Evolutionary conservation across 176 grass and related monocot genomes (phyloP), one percentile per base, ranked within the genome.

Genomic region (Avena sativa): DNA sequence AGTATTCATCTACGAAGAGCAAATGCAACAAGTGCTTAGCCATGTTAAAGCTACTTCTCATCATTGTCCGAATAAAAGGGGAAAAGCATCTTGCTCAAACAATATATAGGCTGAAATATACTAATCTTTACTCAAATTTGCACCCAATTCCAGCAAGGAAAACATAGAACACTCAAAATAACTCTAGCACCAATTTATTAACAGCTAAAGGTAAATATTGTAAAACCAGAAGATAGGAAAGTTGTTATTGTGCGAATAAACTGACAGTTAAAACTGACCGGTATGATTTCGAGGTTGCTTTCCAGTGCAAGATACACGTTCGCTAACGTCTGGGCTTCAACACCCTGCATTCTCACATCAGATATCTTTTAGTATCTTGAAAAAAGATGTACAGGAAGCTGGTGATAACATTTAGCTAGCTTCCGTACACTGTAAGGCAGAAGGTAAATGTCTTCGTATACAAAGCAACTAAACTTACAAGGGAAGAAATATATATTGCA

Each of bases 251-350:
- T 79, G 49, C 26, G 11, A 49, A 12, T 25, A 52, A 78, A 60
- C 23, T 56, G 58, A 48, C 71, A 79, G 68, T 61, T 68, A 28
- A 64, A 83, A 79, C 93, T 94, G 66, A 98, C 93, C 86, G 93
- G 93, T 84, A 98, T 94, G 84, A 98, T 95, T 91, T 94, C 96
- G 49, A 98, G 96, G 78, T 95, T 85, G 80, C 93, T 95, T 87
- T 95, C 96, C 79, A 98, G 79, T 75, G 96, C 96, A 91, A 98
- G 85, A 85, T 98, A 98, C 58, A 98, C 93, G 91, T 98, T 98
- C 15, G 96, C 96, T 61, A 98, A 85, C 47, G 93, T 98, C 84
- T 98, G 96, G 78, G 96, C 96, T 92, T 98, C 96, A 81, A 98
- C 96, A 80, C 96, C 96, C 96, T 95, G 90, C 91, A 94, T 94